Base-by-base conservation (phyloP, 139 green algal genomes). In the Chlamydomonas sp. region DNA sequence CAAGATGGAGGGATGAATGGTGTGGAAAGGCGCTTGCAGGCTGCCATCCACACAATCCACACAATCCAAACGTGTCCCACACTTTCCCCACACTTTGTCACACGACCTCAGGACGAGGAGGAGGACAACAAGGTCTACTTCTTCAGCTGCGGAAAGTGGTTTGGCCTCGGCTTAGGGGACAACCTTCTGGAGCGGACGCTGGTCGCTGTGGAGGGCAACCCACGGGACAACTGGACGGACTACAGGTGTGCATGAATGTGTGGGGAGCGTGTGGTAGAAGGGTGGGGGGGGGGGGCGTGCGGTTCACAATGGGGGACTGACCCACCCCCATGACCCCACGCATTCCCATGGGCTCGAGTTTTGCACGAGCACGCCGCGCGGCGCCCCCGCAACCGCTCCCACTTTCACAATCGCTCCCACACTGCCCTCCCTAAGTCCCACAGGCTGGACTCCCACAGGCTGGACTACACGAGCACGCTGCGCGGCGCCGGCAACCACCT, bases 141-240 rank as follows among this genome's bases (percentile, higher is more conserved):
- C 38, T 85, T 81, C 43, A n/a, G 58, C 0, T 81, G 76, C 71
- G 74, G 76, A 69, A 83, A 83, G 73, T 87, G 81, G 81, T 65
- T 87, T 3, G 78, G 71, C 5, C 34, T 58, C 3, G 48, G 50
- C 10, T 65, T 65, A 10, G 36, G 31, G 10, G 79, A 85, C 48
- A 77, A 77, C 0, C 35, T 79, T 74, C 59, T 78, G 37, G 79
- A 85, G 67, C 49, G 81, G 10, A 84, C 76, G n/a, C 64, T 88
- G 3, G 26, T 35, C 28, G 58, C 72, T 13, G 70, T 43, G 22
- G 59, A 67, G 1, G 34, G 49, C 5, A 73, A 86, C 72, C 77
- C 77, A 1, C 57, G 77, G 0, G 65, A 35, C 5, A 64, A 73
- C 20, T 62, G 69, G 30, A 47, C 69, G 10, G 66, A 82, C 1